A percentile compares a stretch with the other conserved stretches of the same genome.
Conservation (phyloP, 1,284 basidiomycete species). For the Cryptococcus sp. region DNA sequence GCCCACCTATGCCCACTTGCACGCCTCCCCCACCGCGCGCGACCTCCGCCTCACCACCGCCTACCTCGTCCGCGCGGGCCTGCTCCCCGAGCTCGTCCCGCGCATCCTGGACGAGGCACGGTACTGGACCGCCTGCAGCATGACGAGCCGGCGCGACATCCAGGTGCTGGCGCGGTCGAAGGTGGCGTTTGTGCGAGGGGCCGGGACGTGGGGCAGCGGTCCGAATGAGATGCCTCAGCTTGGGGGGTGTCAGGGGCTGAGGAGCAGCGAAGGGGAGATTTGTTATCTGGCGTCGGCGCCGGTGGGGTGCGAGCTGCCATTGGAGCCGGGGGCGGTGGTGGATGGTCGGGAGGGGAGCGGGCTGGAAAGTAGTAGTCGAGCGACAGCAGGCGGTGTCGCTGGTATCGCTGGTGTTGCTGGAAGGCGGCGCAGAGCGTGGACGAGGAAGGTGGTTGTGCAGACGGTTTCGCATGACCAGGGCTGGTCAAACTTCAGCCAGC, state of each 20-base stretch:
- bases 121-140: slow-evolving; percentile 26
- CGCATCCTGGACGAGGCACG: slow-evolving; percentile 30
- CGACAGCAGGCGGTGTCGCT: no score
- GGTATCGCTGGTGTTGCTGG: no score
- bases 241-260: slow-evolving; percentile 17
- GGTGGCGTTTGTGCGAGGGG: slow-evolving; percentile 2
- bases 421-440: slow-evolving; percentile 13
- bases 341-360: slow-evolving; percentile 2
- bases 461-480: slow-evolving; percentile 43
- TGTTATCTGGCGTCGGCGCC: slow-evolving; percentile 35
- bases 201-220: slow-evolving; percentile 17
- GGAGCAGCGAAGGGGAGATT: slow-evolving; percentile 22
- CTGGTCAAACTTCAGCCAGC: slow-evolving; percentile 24
- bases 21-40: slow-evolving; percentile 8
- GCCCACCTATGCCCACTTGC: slow-evolving; percentile 18
- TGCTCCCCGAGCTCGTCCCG: slow-evolving; percentile 32
- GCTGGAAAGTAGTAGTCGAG: not conserved
- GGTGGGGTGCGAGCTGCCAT: slow-evolving; percentile 24
- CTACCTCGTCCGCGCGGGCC: slow-evolving; percentile 10
- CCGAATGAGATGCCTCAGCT: slow-evolving; percentile 19
- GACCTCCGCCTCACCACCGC: slow-evolving; percentile 15
- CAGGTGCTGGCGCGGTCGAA: slow-evolving; percentile 19
- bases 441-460: slow-evolving; percentile 29
- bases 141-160: slow-evolving; percentile 15
- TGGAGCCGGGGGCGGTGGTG: not conserved